Base-by-base conservation (phyloP, 2,329 filamentous ascomycete species). In the Boeremia exigua region DNA sequence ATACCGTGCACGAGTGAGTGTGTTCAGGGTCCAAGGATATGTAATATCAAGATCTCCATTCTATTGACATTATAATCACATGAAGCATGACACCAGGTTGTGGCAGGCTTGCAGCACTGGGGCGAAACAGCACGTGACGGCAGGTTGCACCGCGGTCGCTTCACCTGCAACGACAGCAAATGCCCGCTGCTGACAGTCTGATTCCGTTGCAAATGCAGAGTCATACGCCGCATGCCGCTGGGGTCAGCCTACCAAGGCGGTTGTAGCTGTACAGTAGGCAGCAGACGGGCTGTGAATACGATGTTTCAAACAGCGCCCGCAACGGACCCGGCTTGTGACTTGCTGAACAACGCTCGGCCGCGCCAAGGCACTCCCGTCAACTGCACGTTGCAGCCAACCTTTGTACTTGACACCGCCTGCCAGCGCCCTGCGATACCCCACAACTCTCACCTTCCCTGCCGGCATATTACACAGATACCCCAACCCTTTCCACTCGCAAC, bases 351-450 rank as follows among this genome's bases (percentile, higher is more conserved):
- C 57, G 63, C 59, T 55, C 34, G 53, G 46, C 39, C 33, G 42
- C 36, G 46, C 54, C 48, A 51, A 51, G 52, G 38, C 42, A 46
- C 28, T 37, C 48, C 44, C 54, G 37, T 51, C 46, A 61, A 61
- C 51, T 36, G 55, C 59, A 44, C 53, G 47, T 52, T 39, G 37
- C 56, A 44, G 50, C 51, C 59, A 59, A 37, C 54, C 59, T 60
- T 56, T 61, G 59, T 60, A 59, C 54, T 60, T 58, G 53, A 62
- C 61, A 61, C 61, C 65, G 58, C 59, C 68, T 58, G 62, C 66
- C 68, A 62, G 54, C 60, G 48, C 61, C 60, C 48, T 60, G 42
- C 66, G 56, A 66, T 63, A 68, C 60, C 62, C 66, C 58, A 61
- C 63, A 49, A 58, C 62, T 56, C 42, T 48, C 37, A 28, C 47